A percentile compares a stretch with the other conserved stretches of the same genome.
Conservation (phyloP, 2,329 filamentous ascomycete genomes). For the Penicillium sp. region DNA sequence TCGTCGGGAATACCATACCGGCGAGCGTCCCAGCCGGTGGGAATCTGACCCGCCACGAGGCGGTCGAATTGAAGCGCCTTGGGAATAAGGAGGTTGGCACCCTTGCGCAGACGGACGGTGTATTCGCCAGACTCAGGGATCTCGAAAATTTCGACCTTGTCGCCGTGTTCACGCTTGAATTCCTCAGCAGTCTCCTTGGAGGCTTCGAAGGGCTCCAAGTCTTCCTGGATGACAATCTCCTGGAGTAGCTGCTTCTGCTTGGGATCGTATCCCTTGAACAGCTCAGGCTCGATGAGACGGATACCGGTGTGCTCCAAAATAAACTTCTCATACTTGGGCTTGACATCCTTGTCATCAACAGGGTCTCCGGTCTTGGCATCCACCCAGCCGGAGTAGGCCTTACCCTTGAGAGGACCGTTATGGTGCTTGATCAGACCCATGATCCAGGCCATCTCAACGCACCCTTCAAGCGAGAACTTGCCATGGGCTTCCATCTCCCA, state of each 20-base stretch:
- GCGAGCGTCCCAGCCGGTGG: constrained; percentile 95
- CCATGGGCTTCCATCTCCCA: constrained; percentile 99
- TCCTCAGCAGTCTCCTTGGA: constrained; percentile 96
- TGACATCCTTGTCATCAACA: constrained; percentile 96
- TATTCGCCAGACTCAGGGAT: constrained; percentile 90
- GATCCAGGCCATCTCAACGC: constrained; percentile 99
- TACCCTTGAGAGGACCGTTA: constrained; percentile 91
- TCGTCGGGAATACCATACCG: constrained; percentile 94
- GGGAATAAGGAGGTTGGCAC: constrained; percentile 87
- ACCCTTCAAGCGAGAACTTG: constrained; percentile 94
- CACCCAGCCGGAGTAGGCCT: constrained; percentile 93
- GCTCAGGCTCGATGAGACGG: constrained; percentile 91
- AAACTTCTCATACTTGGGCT: constrained; percentile 93
- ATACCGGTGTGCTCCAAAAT: constrained; percentile 97
- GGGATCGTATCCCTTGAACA: constrained; percentile 94
- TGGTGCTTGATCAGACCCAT: constrained; percentile 99
- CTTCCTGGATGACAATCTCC: constrained; percentile 94
- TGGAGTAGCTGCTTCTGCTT: constrained; percentile 98
- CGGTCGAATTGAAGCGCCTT: constrained; percentile 97
- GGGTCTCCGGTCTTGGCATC: constrained; percentile 91
- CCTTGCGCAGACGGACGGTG: constrained; percentile 91
- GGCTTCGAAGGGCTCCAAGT: constrained; percentile 92
- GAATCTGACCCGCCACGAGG: constrained; percentile 92
- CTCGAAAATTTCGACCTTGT: constrained; percentile 97
- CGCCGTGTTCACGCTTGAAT: constrained; percentile 93